Base-by-base conservation (phyloP, 352 stramenopile species). In the Globisporangium abappressorium region DNA sequence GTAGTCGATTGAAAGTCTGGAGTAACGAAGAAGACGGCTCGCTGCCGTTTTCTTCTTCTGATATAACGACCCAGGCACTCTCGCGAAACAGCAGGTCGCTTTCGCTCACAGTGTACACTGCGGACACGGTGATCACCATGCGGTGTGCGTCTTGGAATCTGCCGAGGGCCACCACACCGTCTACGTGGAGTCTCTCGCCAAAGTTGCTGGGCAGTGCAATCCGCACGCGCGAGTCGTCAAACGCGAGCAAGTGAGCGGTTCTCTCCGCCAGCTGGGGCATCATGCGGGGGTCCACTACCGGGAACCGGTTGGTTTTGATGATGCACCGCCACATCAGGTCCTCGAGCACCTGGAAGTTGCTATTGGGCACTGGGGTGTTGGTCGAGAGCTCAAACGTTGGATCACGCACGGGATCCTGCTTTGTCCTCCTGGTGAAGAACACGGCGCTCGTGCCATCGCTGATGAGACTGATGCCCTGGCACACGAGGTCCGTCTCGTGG, bases 341-440 rank as follows among this genome's bases (percentile, higher is more conserved):
- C 6, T 26, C 20, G 7, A 64, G 18, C 26, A 33, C 2, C 41
- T 58, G 15, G 24, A 57, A 62, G n/a, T 51, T 2, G n/a, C 28
- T 20, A 3, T 24, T 20, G 4, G 55, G 20, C 8, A 68, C 24
- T 3, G 55, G 64, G 8, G 55, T 64, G 55, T 51, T 69, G 8
- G 43, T 69, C 64, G 43, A 59, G 56, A 64, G 18, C 30, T 64
- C 55, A 7, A 59, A 63, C 20, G 24, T 64, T 1, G 64, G 64
- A 6, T 55, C 64, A 14, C 46, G 22, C 55, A 53, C 30, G 6
- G 34, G 53, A 41, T 57, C 22, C 14, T 69, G 36, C 43, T 51
- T 63, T 8, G 43, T 59, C 11, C 24, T 26, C 30, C 55, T 57
- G 3, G n/a, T 63, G 14, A 28, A 38, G 41, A 64, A 69, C 30